Evolutionary conservation across 192 early-diverging fungal species (phyloP).

Genomic region (Linnemannia exigua): DNA sequence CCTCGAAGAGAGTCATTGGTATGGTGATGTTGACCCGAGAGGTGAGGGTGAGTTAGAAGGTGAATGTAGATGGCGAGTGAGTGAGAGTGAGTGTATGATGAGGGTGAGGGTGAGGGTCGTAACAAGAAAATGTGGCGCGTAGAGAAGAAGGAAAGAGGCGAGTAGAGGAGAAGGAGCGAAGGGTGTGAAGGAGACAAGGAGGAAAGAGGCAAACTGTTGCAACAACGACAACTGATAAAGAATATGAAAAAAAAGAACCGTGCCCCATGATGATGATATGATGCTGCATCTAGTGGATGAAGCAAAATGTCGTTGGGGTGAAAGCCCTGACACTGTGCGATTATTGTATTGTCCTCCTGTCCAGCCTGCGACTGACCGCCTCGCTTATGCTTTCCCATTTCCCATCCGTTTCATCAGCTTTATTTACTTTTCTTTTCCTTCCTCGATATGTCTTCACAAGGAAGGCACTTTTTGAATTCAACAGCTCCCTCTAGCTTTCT

Average conservation of each 20-base stretch:
- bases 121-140: neutral
- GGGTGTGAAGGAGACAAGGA: neutral
- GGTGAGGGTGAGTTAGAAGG: neutral
- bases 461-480: too few species aligned
- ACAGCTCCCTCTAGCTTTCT: too few species aligned
- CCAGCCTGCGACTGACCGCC: too few species aligned
- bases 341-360: too few species aligned
- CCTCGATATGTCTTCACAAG: too few species aligned
- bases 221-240: too few species aligned
- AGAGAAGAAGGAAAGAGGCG: conserved; percentile 2
- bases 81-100: neutral
- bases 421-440: too few species aligned
- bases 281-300: neutral
- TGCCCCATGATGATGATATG: neutral
- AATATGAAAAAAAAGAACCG: neutral
- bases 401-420: too few species aligned
- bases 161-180: neutral
- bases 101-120: neutral
- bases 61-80: neutral
- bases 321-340: neutral
- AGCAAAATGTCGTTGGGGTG: conserved; percentile 5
- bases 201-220: neutral
- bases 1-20: conserved; percentile 50
- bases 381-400: too few species aligned
- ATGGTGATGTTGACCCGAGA: neutral